Conservation (phyloP, 2,329 filamentous ascomycete species). For the Eutypa lata region DNA sequence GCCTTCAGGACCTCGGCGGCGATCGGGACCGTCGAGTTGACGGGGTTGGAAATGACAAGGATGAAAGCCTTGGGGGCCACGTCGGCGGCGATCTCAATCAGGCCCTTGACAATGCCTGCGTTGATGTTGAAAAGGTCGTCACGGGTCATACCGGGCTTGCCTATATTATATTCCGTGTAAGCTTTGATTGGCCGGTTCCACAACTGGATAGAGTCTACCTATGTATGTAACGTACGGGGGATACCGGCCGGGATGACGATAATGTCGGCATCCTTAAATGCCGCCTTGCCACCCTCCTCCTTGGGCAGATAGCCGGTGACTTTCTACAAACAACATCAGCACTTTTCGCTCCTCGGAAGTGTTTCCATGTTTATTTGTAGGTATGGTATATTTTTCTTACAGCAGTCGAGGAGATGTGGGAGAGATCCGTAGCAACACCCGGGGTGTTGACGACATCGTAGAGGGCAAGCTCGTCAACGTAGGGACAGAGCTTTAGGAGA, state of each 20-base stretch:
- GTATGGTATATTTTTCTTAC: too few relatives aligned
- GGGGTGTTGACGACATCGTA: slow-evolving; percentile 99
- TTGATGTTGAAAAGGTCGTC: slow-evolving; percentile 99
- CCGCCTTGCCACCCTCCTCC: slow-evolving; percentile 79
- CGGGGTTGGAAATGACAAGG: slow-evolving; percentile 97
- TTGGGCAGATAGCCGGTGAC: slow-evolving; percentile 84
- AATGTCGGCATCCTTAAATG: slow-evolving; percentile 90
- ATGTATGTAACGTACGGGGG: slow-evolving; percentile 66
- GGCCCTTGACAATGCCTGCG: slow-evolving; percentile 91
- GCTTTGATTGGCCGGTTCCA: slow-evolving; percentile 13
- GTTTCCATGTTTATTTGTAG: slow-evolving; percentile 1
- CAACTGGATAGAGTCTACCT: neutral
- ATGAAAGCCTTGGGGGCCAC: slow-evolving; percentile 89
- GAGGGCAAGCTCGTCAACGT: slow-evolving; percentile 87
- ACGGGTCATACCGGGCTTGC: slow-evolving; percentile 99
- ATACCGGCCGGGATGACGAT: slow-evolving; percentile 97
- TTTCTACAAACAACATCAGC: slow-evolving; percentile 55
- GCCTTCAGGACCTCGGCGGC: slow-evolving; percentile 94
- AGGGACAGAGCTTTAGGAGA: slow-evolving; percentile 85
- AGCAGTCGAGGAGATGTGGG: slow-evolving; percentile 90
- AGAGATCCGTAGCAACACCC: slow-evolving; percentile 92
- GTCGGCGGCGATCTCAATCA: slow-evolving; percentile 85
- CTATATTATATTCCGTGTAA: slow-evolving; percentile 47
- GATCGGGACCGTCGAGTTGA: slow-evolving; percentile 98
- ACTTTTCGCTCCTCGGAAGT: slow-evolving; percentile 3